Percentiles rank a stretch among this genome's conserved stretches.
These are phyloP conservation scores for Metschnikowia anglica DNA, from an alignment of 805 yeast genomes.

Conservation along the genomic window DNA sequence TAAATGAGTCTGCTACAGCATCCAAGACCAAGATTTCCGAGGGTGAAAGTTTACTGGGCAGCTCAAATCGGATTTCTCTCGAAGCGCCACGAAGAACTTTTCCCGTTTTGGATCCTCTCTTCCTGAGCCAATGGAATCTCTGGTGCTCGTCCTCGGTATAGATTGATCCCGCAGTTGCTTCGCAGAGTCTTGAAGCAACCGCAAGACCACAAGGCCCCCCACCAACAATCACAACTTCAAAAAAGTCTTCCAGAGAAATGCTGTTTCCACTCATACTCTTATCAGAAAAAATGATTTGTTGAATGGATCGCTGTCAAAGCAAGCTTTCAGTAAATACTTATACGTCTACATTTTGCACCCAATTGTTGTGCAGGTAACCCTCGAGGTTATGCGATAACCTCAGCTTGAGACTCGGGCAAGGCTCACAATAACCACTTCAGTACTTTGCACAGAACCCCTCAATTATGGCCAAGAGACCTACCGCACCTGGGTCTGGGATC, in stretches of 20 bases:
- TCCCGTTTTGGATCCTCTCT: conserved; percentile 31
- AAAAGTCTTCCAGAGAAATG: conserved; percentile 23
- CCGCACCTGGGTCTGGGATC: conserved; percentile 95
- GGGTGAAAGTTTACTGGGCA: conserved; percentile 17
- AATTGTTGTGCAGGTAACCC: conserved; percentile 9
- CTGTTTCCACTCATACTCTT: background rate
- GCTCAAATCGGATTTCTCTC: conserved; percentile 17
- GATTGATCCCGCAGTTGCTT: conserved; percentile 41
- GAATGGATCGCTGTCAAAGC: no score
- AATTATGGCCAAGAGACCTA: conserved; percentile 68
- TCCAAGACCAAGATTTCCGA: conserved; percentile 40
- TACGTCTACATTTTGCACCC: conserved; percentile 15
- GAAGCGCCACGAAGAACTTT: conserved; percentile 14
- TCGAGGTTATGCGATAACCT: conserved; percentile 13
- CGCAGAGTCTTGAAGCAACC: conserved; percentile 42
- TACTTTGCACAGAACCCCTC: conserved; percentile 38
- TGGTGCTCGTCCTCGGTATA: conserved; percentile 49
- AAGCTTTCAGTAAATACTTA: background rate
- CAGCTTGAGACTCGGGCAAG: background rate
- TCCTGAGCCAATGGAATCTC: conserved; percentile 45
- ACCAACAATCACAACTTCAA: conserved; percentile 42
- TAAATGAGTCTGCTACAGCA: conserved; percentile 30
- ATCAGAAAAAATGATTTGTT: background rate
- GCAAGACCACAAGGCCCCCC: conserved; percentile 50
- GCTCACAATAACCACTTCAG: conserved; percentile 9